Percentiles rank a stretch among this genome's conserved stretches.
Evolutionary conservation across 768 basidiomycete genomes (phyloP).

Genomic region (Pleurotus tuoliensis): DNA sequence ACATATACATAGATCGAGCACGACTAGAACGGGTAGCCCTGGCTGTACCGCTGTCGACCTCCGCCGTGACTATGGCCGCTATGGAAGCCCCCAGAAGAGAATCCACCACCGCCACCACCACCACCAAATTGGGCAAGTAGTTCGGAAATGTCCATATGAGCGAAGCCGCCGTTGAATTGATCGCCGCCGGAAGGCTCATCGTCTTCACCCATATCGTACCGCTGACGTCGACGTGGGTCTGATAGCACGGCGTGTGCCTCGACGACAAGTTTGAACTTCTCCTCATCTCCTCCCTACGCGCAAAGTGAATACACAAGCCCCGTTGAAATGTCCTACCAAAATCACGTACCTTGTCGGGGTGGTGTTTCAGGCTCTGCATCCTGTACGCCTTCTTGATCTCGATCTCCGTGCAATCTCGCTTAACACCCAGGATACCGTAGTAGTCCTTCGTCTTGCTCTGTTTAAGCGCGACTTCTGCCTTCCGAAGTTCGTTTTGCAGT

Average conservation of each 20-base stretch:
- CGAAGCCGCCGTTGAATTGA: slow-evolving; percentile 39
- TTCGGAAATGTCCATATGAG: slow-evolving; percentile 53
- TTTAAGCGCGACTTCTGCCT: slow-evolving; percentile 80
- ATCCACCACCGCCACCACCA: slow-evolving; percentile 26
- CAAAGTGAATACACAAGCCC: neutral
- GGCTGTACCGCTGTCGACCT: slow-evolving; percentile 21
- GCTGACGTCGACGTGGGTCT: slow-evolving; percentile 64
- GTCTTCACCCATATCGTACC: slow-evolving; percentile 82
- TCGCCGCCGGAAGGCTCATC: slow-evolving; percentile 53
- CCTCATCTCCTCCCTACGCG: slow-evolving; percentile 84
- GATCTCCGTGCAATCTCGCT: slow-evolving; percentile 54
- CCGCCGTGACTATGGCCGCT: slow-evolving; percentile 15
- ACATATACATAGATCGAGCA: neutral
- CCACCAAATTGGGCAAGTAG: slow-evolving; percentile 64
- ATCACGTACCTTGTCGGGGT: slow-evolving; percentile 70
- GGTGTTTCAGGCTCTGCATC: slow-evolving; percentile 79
- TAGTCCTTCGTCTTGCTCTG: slow-evolving; percentile 89
- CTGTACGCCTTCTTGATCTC: slow-evolving; percentile 94
- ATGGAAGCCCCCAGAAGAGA: slow-evolving; percentile 22
- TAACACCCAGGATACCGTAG: slow-evolving; percentile 69
- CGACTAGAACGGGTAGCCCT: slow-evolving; percentile 28
- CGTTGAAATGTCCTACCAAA: no score
- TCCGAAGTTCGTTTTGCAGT: slow-evolving; percentile 65
- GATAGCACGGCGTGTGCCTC: slow-evolving; percentile 84
- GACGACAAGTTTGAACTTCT: slow-evolving; percentile 88